Evolutionary conservation across 768 basidiomycete species (phyloP).

Genomic region (Neoboletus brunneissimus): DNA sequence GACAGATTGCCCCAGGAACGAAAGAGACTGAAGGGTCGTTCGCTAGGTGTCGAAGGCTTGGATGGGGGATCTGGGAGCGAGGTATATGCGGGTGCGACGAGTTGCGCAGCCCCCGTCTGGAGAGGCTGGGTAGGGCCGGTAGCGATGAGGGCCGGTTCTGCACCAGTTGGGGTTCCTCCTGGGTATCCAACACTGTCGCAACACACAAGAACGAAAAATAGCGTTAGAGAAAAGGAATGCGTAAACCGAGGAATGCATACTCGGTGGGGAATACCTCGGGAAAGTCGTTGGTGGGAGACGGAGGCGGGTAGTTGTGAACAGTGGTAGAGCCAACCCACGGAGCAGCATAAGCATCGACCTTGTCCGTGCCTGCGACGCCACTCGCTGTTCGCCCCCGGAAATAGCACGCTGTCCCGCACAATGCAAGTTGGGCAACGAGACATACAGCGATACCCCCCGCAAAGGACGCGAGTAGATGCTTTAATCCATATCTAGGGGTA

Average conservation of each 20-base stretch:
- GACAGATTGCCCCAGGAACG: slow-evolving; percentile 81
- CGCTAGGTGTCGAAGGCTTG: slow-evolving; percentile 5
- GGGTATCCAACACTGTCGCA: slow-evolving; percentile 59
- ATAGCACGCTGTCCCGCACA: slow-evolving; percentile 35
- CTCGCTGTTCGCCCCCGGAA: neutral
- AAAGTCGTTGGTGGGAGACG: slow-evolving; percentile 67
- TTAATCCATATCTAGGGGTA: slow-evolving; percentile 10
- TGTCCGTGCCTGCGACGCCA: neutral
- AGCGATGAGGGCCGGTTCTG: slow-evolving; percentile 66
- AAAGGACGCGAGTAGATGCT: slow-evolving; percentile 50
- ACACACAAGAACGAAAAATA: neutral
- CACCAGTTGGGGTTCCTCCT: slow-evolving; percentile 77
- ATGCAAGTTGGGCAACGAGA: slow-evolving; percentile 46
- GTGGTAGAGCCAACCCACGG: slow-evolving; percentile 73
- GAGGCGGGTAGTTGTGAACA: slow-evolving; percentile 67
- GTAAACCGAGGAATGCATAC: slow-evolving; percentile 8
- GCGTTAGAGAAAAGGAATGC: neutral
- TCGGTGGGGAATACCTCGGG: slow-evolving; percentile 73
- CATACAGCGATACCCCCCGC: slow-evolving; percentile 51
- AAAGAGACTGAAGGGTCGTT: slow-evolving; percentile 60
- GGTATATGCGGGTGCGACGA: slow-evolving; percentile 48
- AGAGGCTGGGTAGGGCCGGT: slow-evolving; percentile 79
- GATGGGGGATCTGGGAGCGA: slow-evolving; percentile 21
- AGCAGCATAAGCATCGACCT: slow-evolving; percentile 45
- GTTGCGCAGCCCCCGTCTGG: slow-evolving; percentile 65